Conservation (phyloP, 2,329 filamentous ascomycete genomes). For the Cordyceps pruinosa region DNA sequence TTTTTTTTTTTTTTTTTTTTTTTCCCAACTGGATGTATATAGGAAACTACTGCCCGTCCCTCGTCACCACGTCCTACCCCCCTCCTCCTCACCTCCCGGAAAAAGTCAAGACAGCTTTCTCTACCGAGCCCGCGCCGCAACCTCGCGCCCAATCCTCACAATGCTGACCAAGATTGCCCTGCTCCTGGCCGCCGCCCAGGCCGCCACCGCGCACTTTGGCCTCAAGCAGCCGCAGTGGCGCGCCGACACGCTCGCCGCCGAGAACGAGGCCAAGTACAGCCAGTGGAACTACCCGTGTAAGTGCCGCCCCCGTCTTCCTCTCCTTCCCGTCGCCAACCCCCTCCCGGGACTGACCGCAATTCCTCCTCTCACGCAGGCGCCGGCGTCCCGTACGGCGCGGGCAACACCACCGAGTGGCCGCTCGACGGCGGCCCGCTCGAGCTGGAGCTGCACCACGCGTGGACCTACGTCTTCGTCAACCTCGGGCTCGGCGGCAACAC, state of each 20-base stretch:
- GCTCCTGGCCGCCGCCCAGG: conserved; percentile 28
- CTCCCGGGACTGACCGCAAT: not conserved
- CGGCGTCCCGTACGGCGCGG: conserved; percentile 36
- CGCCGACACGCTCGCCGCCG: conserved; percentile 36
- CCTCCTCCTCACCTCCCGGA: not conserved
- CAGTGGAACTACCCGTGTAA: conserved; percentile 48
- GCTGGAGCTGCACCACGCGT: conserved; percentile 44
- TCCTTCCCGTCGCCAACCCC: not conserved
- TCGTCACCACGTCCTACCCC: not conserved
- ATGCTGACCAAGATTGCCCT: conserved; percentile 14
- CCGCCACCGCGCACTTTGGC: conserved; percentile 41
- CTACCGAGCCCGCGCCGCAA: no score
- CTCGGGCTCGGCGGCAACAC: conserved; percentile 43
- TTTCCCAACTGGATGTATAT: conserved; percentile 1
- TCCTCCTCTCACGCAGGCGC: conserved; percentile 32
- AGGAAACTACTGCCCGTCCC: not conserved
- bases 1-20: no score
- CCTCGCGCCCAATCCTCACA: not conserved
- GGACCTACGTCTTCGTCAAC: conserved; percentile 48
- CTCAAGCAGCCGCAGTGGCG: conserved; percentile 43
- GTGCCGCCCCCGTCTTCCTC: conserved; percentile 14
- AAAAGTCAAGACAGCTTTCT: no score
- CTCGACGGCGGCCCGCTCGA: conserved; percentile 41
- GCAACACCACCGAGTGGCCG: conserved; percentile 48
- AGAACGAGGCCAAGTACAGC: conserved; percentile 33